These are phyloP conservation scores for Petunia secreta DNA, from an alignment of 257 asterid genomes.

Conservation along the genomic window DNA sequence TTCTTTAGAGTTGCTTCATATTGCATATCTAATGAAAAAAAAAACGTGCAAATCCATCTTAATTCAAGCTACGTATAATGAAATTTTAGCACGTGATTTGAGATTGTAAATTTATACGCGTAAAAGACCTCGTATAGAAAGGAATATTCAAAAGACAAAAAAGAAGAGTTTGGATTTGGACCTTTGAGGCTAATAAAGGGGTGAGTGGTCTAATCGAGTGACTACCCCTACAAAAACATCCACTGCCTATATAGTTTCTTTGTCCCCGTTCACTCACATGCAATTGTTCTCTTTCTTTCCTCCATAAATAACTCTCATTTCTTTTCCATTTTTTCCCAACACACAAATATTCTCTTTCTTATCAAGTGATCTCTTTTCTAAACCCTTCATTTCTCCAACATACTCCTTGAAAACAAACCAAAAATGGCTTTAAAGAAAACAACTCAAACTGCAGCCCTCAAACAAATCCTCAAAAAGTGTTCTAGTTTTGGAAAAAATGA, in stretches of 20 bases:
- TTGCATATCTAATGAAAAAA: too few relatives aligned
- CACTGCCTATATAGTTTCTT: neutral
- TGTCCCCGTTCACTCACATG: constrained; percentile 10
- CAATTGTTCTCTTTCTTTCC: neutral
- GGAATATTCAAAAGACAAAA: neutral
- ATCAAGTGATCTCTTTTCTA: constrained; percentile 3
- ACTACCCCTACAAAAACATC: neutral
- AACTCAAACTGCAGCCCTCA: constrained; percentile 36
- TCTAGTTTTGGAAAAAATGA: constrained; percentile 23
- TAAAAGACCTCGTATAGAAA: neutral
- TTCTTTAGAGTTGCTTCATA: neutral
- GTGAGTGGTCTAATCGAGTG: constrained; percentile 20
- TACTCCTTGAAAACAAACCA: neutral
- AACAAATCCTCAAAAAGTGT: constrained; percentile 43
- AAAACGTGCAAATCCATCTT: neutral
- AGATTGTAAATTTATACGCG: neutral
- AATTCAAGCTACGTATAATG: neutral
- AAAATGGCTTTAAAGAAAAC: constrained; percentile 42
- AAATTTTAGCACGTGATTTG: neutral
- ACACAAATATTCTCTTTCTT: neutral
- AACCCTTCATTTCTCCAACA: constrained; percentile 20
- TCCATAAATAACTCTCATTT: neutral
- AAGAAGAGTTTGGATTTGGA: neutral
- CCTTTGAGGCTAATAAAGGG: neutral
- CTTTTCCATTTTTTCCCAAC: neutral